Evolutionary conservation across 2,329 filamentous ascomycete genomes (phyloP).

Genomic region (Phyllosticta citribraziliensis): DNA sequence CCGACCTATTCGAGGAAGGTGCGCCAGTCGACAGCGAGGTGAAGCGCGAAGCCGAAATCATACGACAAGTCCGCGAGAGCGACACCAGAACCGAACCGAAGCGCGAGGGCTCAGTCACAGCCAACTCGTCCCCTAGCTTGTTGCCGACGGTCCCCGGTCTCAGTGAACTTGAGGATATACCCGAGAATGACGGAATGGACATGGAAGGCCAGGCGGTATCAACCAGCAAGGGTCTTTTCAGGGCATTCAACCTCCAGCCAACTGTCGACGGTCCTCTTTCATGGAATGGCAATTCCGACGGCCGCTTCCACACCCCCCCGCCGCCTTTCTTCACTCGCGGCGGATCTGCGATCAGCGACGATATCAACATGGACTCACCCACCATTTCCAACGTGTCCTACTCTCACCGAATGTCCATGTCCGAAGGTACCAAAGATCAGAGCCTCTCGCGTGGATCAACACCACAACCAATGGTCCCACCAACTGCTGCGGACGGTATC

Average conservation of each 20-base stretch:
- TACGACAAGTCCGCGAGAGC: constrained; percentile 87
- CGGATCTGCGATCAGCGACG: constrained; percentile 49
- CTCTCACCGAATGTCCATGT: constrained; percentile 17
- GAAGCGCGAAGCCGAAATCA: constrained; percentile 85
- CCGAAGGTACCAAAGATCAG: constrained; percentile 4
- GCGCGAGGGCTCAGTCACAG: constrained; percentile 36
- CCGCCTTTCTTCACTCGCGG: constrained; percentile 49
- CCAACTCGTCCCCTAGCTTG: constrained; percentile 59
- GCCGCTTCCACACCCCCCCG: constrained; percentile 54
- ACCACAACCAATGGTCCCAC: constrained; percentile 26
- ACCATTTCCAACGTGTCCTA: constrained; percentile 10
- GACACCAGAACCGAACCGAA: background rate
- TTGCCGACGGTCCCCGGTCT: constrained; percentile 45
- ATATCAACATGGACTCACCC: constrained; percentile 64
- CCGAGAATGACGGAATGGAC: constrained; percentile 57
- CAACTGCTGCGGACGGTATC: constrained; percentile 31
- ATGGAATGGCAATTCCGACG: constrained; percentile 75
- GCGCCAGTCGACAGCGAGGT: constrained; percentile 83
- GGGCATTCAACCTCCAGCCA: constrained; percentile 66
- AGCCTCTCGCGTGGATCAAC: constrained; percentile 25
- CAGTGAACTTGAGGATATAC: constrained; percentile 57
- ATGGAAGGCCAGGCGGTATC: constrained; percentile 20
- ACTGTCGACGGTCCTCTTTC: constrained; percentile 59
- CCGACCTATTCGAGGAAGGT: constrained; percentile 78
- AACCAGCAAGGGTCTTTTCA: constrained; percentile 39